phyloP scores from a whole-genome alignment of 1,139 yeast genomes.

The Maudiozyma humilis region DNA sequence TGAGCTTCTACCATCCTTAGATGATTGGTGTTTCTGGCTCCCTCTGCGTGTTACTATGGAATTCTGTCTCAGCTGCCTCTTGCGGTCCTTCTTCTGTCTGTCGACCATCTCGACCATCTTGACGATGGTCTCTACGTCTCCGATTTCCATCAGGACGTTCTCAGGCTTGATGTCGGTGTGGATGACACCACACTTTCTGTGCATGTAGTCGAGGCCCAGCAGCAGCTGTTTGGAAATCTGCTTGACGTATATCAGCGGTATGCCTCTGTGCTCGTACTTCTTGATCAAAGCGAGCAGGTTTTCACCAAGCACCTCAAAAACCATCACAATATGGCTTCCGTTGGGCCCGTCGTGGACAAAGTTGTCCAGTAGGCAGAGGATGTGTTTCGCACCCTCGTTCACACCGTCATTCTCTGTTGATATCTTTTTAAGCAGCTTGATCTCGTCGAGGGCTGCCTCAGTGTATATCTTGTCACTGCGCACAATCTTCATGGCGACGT shows the following conservation, averaged over 20 bases:
- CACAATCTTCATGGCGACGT: conserved; percentile 73
- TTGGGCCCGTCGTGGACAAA: conserved; percentile 65
- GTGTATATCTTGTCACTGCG: conserved; percentile 63
- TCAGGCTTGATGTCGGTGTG: conserved; percentile 80
- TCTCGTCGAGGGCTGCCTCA: conserved; percentile 73
- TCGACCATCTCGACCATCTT: conserved; percentile 50
- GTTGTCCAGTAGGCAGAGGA: conserved; percentile 57
- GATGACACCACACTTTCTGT: conserved; percentile 65
- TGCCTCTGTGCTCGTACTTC: conserved; percentile 57
- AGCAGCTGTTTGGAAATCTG: conserved; percentile 64
- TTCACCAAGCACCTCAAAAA: conserved; percentile 76
- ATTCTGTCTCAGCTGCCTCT: conserved; percentile 33
- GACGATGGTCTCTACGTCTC: conserved; percentile 63
- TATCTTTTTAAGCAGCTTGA: conserved; percentile 38
- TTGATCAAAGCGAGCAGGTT: conserved; percentile 58
- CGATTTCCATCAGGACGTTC: conserved; percentile 63
- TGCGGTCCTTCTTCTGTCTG: conserved; percentile 39
- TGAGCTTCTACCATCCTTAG: background rate
- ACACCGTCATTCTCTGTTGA: conserved; percentile 19
- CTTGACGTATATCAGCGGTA: conserved; percentile 63
- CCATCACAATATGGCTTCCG: conserved; percentile 73
- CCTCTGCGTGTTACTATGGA: conserved; percentile 3
- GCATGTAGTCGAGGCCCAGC: conserved; percentile 61
- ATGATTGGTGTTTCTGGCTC: background rate
- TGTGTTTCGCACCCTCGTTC: conserved; percentile 57